A percentile compares a stretch with the other conserved stretches of the same genome.
Conservation (phyloP, 1,139 yeast species). For the Candida sp. region DNA sequence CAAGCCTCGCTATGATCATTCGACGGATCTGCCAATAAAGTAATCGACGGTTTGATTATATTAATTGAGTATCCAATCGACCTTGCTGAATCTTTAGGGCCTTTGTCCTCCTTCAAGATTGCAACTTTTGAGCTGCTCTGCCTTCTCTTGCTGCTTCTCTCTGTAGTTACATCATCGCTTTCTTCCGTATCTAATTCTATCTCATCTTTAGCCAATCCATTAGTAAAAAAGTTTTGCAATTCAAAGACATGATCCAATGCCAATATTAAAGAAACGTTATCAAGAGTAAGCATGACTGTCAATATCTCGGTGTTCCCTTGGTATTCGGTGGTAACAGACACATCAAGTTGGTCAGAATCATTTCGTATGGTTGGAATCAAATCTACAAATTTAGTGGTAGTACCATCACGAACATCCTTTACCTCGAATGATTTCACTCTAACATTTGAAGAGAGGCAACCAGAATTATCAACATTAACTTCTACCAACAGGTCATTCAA, state of each 20-base stretch:
- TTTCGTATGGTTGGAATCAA: slow-evolving; percentile 71
- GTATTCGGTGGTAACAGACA: slow-evolving; percentile 45
- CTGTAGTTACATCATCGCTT: slow-evolving; percentile 9
- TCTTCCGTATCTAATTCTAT: slow-evolving; percentile 15
- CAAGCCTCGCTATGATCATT: slow-evolving; percentile 75
- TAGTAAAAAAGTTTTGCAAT: slow-evolving; percentile 58
- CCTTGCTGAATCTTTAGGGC: background rate
- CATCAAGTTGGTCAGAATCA: slow-evolving; percentile 69
- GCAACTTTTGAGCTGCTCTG: background rate
- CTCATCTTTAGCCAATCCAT: slow-evolving; percentile 29
- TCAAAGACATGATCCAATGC: slow-evolving; percentile 88
- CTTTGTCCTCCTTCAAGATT: background rate
- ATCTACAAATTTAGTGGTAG: slow-evolving; percentile 69
- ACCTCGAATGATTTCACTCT: slow-evolving; percentile 74
- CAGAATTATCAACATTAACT: slow-evolving; percentile 50
- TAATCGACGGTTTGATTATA: slow-evolving; percentile 74
- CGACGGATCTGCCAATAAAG: slow-evolving; percentile 79
- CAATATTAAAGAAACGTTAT: slow-evolving; percentile 75
- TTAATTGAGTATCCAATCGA: slow-evolving; percentile 59
- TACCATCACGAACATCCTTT: slow-evolving; percentile 62
- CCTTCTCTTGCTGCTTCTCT: background rate
- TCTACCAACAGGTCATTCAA: slow-evolving; percentile 55
- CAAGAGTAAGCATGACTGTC: slow-evolving; percentile 61
- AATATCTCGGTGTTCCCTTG: slow-evolving; percentile 38
- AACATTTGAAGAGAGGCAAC: slow-evolving; percentile 58